Base-by-base conservation (phyloP, 2,329 filamentous ascomycete species). In the Drechmeria coniospora region DNA sequence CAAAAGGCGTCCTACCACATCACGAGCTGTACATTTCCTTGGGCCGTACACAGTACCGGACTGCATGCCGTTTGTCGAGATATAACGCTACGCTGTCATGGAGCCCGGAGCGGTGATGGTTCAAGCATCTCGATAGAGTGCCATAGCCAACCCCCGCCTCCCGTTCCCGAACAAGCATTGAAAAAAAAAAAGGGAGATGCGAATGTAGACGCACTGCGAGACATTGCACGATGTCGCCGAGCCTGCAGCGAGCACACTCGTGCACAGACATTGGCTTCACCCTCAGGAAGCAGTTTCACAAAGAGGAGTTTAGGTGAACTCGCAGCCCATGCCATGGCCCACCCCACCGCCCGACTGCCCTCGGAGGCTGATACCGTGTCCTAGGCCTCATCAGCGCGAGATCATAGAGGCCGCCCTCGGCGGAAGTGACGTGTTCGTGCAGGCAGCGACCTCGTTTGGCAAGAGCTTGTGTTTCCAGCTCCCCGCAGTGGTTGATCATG, bases 391-490 rank as follows among this genome's bases (percentile, higher is more conserved):
- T 21, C 87, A 94, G 47, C 73, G 81, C 33, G 84, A 95, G 44
- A 84, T 94, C 31, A 87, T 95, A 30, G 63, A 68, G 32, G 79
- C 82, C 6, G 80, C 81, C 3, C 63, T 94, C 7, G 71, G 79
- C 31, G 79, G 82, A 11, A 66, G 86, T 36, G 87, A 95, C 74
- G 79, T 95, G 23, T 94, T 92, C 46, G 68, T 95, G 1, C 87
- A 94, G 53, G 87, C 87, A 25, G 80, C 80, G 30, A 86, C 80
- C 3, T 82, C 78, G 8, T 94, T 94, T 50, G 87, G 86, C 23
- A 94, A 94, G 53, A 92, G 82, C 45, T 53, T 94, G 29, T 94
- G 87, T 56, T 94, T 87, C 47, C 86, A 94, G 49, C 64, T 94
- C 1, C 86, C 86, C 7, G 86, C 86, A 15, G 74, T 94, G 18